Base-by-base conservation (phyloP, 768 basidiomycete species). In the Jaapia argillacea region DNA sequence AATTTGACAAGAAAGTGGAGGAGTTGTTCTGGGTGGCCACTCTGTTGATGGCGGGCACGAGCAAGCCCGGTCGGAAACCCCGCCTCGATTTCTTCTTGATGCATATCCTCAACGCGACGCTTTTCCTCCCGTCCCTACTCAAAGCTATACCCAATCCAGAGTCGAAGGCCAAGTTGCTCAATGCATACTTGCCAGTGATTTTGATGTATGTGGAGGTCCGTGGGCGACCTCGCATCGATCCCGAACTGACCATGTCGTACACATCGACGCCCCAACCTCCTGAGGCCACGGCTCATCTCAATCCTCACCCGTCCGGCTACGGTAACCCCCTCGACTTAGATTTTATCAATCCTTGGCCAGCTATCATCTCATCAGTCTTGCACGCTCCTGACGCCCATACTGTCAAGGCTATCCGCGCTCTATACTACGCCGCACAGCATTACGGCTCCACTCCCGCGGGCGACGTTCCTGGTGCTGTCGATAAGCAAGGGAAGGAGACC, bases 331-430 rank as follows among this genome's bases (percentile, higher is more conserved):
- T 44, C 4, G 54, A 66, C 4, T 58, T 65, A 16, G 61, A 39
- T 18, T 58, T 65, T 14, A 66, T 63, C 38, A 75, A 75, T 51
- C 70, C 77, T 0, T 80, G 79, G 77, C 67, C 69, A 10, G 58
- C 58, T 5, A 63, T 80, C 31, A 51, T 72, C 35, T 60, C 63
- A n/a, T 67, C 64, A 0, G 66, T 62, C 0, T 44, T 71, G 22
- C 69, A 77, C 54, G 68, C 70, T 3, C 68, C 70, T 0, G 77
- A 79, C 40, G 55, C 75, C 16, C 78, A 80, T 48, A 62, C 67
- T 5, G 40, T 68, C 41, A 79, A 79, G 54, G 54, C 67, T 4
- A 58, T 76, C 47, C 67, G 75, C n/a, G 60, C 63, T 14, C 58
- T 78, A 14, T 58, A 66, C 41, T 68, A 64, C 49, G 75, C 66